Base-by-base conservation (phyloP, 2,329 filamentous ascomycete genomes). In the Pseudogymnoascus sp. region DNA sequence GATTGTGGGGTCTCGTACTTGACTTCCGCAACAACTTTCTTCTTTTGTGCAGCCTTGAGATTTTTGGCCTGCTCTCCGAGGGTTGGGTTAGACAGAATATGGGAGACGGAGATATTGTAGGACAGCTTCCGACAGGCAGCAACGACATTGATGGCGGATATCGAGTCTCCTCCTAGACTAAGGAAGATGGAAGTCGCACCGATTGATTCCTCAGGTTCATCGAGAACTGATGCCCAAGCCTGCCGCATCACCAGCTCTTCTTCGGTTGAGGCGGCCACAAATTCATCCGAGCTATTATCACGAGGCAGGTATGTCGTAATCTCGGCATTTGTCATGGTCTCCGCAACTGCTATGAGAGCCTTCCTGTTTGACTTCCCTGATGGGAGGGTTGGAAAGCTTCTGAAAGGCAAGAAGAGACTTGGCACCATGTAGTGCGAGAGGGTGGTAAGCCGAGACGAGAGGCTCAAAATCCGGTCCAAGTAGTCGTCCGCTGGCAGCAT, bases 101-200 rank as follows among this genome's bases (percentile, higher is more conserved):
- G 38, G 10, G 38, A 45, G 8, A 61, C 59, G 10, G 38, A 39
- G 59, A 61, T 61, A 6, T 39, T 61, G 12, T 43, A 39, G 6
- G 38, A 31, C 14, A 43, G n/a, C 23, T 45, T 29, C 7, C 59
- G 37, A 14, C 38, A 45, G 43, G 37, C 52, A 39, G 49, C 35
- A 19, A 37, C 58, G 12, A 39, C 38, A 38, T 41, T 60, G 16
- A 80, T 80, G 1, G 78, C 77, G 2, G 69, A 68, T 33, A 80
- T 78, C 8, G 78, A 79, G 45, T 80, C 78, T 2, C 78, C 78
- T 3, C 78, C 78, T 0, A 78, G 67, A 4, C 67, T 66, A 11
- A 78, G 70, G 60, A 80, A 78, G 45, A 35, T 67, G 63, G 71
- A 68, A 12, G 72, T 69, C 0, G 70, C 61, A 0, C 70, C 67